Conservation (phyloP, 1,284 basidiomycete genomes). For the Heliocybe sulcata region DNA sequence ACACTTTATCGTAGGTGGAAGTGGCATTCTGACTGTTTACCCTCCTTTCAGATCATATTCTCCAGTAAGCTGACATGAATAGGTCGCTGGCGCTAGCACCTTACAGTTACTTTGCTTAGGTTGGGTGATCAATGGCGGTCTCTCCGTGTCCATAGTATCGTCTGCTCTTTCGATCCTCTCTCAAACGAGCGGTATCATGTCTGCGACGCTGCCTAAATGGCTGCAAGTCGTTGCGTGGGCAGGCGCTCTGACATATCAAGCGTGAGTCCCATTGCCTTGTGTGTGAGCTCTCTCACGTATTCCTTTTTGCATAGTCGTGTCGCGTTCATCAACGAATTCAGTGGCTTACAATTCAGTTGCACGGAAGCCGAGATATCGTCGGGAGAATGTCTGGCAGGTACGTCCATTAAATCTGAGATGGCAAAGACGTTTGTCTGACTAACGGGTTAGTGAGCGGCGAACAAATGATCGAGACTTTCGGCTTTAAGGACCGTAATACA, state of each 20-base stretch:
- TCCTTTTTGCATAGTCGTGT: neutral
- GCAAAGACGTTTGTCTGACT: neutral
- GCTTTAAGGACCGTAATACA: constrained; percentile 1
- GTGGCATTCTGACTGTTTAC: too few relatives aligned
- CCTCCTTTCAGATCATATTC: neutral
- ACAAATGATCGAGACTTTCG: constrained; percentile 1
- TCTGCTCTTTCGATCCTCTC: constrained; percentile 8
- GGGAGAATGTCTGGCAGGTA: constrained; percentile 2
- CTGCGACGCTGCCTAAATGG: neutral
- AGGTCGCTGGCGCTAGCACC: neutral
- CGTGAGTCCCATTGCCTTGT: neutral
- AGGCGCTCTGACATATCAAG: constrained; percentile 1
- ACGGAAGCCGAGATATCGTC: neutral
- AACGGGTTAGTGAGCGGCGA: neutral
- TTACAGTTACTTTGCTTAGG: neutral
- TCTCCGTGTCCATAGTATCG: constrained; percentile 11
- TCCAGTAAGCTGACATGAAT: neutral
- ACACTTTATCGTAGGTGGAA: too few relatives aligned
- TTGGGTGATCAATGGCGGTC: constrained; percentile 11
- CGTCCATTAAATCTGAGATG: neutral
- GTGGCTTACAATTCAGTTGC: neutral
- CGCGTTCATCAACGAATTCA: constrained; percentile 1
- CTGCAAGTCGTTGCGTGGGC: constrained; percentile 1
- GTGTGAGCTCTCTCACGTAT: neutral
- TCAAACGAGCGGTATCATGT: constrained; percentile 1